phyloP scores from a whole-genome alignment of 2,329 filamentous ascomycete species.

The Zasmidium citrigriseum region DNA sequence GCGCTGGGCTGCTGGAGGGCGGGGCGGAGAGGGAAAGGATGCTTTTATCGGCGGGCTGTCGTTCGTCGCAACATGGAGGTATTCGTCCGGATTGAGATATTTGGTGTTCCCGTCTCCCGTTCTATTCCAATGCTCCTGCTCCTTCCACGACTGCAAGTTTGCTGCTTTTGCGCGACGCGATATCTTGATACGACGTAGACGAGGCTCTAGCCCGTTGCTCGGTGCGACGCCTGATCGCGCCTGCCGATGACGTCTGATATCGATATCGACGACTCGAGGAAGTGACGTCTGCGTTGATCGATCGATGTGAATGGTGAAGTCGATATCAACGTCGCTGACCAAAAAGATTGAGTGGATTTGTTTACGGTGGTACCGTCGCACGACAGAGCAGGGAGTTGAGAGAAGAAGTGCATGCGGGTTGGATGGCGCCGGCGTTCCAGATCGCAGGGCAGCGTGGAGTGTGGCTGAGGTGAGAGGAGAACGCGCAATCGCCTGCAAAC shows the following conservation, averaged over 20 bases:
- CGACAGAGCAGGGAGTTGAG: background rate
- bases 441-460: background rate
- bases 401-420: background rate
- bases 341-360: background rate
- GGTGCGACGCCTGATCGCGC: background rate
- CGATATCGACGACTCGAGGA: background rate
- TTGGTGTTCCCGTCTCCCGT: background rate
- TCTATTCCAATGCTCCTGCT: conserved; percentile 3
- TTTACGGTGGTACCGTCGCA: conserved; percentile 1
- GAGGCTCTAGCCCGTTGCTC: background rate
- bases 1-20: background rate
- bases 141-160: too few relatives aligned
- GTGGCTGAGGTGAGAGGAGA: conserved; percentile 2
- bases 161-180: background rate
- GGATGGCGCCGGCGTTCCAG: conserved; percentile 2
- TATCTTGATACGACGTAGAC: background rate
- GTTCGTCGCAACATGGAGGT: background rate
- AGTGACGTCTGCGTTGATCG: background rate
- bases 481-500: too few relatives aligned
- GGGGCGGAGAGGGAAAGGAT: conserved; percentile 6
- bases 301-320: background rate
- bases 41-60: background rate
- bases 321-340: background rate
- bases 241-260: background rate
- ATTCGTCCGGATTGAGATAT: background rate